Conservation (phyloP, 257 asterid species). For the Solanum commersonii region DNA sequence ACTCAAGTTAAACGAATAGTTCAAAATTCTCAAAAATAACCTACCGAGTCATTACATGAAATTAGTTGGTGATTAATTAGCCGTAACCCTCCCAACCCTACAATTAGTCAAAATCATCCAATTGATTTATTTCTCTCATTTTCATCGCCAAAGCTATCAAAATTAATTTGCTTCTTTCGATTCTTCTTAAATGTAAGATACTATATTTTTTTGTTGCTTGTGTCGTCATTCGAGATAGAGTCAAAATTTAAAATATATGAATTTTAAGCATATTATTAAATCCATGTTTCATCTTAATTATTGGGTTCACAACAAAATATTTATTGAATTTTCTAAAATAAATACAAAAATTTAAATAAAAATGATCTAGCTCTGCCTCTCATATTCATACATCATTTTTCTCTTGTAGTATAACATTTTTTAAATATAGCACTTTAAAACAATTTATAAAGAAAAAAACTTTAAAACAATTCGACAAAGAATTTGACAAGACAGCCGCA, state of each 20-base stretch:
- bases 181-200: too few species aligned
- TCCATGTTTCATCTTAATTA: background rate
- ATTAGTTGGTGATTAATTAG: background rate
- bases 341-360: background rate
- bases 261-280: background rate
- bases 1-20: too few species aligned
- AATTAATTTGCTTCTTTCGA: too few species aligned
- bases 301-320: background rate
- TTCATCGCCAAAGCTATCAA: background rate
- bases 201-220: background rate
- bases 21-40: too few species aligned
- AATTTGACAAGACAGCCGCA: background rate
- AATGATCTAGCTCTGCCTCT: background rate
- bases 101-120: background rate
- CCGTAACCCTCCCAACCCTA: background rate
- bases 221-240: background rate
- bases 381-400: background rate
- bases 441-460: background rate
- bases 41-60: background rate
- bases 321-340: background rate
- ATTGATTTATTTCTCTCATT: background rate
- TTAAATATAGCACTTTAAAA: background rate
- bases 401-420: background rate
- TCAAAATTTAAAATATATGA: background rate
- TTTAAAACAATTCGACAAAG: background rate